Percentiles rank a stretch among this genome's conserved stretches.
phyloP scores from a whole-genome alignment of 139 green algal genomes.

The Ostreobium quekettii region DNA sequence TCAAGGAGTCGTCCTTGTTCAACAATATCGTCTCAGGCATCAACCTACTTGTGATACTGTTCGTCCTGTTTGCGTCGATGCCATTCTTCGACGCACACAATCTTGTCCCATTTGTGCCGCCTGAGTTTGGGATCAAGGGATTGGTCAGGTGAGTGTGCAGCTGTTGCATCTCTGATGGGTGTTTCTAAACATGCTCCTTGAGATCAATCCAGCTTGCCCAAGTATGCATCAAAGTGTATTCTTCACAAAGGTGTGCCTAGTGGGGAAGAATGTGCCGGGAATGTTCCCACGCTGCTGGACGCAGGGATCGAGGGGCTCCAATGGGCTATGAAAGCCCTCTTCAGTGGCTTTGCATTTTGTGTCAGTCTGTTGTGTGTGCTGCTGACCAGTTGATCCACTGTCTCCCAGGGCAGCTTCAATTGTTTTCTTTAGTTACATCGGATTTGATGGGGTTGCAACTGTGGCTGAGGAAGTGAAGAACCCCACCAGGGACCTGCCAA shows the following conservation, averaged over 20 bases:
- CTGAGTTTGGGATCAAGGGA: slow-evolving; percentile 29
- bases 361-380: no score
- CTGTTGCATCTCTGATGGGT: neutral
- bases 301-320: neutral
- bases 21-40: slow-evolving; percentile 48
- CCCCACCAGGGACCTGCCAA: slow-evolving; percentile 51
- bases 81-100: slow-evolving; percentile 30
- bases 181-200: no score
- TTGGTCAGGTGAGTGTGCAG: slow-evolving; percentile 26
- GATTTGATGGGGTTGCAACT: slow-evolving; percentile 39
- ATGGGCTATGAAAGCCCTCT: neutral
- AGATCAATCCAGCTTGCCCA: no score
- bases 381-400: neutral
- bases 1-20: slow-evolving; percentile 53
- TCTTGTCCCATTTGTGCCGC: slow-evolving; percentile 39
- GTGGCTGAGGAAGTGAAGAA: slow-evolving; percentile 34
- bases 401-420: slow-evolving; percentile 23
- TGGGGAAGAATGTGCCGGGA: no score
- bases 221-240: no score
- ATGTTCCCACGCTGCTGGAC: neutral
- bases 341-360: neutral
- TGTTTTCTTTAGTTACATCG: slow-evolving; percentile 64
- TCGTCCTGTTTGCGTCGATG: slow-evolving; percentile 40
- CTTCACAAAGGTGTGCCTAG: no score
- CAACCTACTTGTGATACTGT: slow-evolving; percentile 50